A percentile compares a stretch with the other conserved stretches of the same genome.
These are phyloP conservation scores for Brassica incana DNA, from an alignment of 345 rosid species.

Conservation along the genomic window DNA sequence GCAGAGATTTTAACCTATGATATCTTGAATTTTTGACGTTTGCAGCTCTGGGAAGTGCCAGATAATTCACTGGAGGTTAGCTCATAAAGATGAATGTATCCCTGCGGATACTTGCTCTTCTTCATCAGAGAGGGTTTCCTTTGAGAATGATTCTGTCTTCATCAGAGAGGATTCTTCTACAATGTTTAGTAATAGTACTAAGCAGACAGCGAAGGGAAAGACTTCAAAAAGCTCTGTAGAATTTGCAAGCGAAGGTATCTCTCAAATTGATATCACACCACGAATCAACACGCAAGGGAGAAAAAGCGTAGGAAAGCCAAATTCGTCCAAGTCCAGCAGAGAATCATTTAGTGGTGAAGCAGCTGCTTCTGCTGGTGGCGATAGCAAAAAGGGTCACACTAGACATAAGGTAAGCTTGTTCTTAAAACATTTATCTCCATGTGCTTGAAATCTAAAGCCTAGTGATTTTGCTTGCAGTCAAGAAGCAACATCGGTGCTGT, in stretches of 20 bases:
- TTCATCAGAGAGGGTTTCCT: slow-evolving; percentile 36
- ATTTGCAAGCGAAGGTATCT: slow-evolving; percentile 33
- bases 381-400: slow-evolving; percentile 37
- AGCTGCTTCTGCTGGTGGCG: slow-evolving; percentile 28
- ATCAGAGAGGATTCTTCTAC: slow-evolving; percentile 13
- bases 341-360: slow-evolving; percentile 41
- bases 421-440: background rate
- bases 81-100: slow-evolving; percentile 70
- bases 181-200: slow-evolving; percentile 37
- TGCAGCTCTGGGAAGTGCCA: slow-evolving; percentile 93
- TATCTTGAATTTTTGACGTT: background rate
- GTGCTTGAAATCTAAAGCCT: background rate
- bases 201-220: slow-evolving; percentile 40
- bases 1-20: background rate
- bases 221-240: slow-evolving; percentile 32
- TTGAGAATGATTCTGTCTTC: slow-evolving; percentile 43
- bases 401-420: slow-evolving; percentile 51
- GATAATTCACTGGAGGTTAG: slow-evolving; percentile 90
- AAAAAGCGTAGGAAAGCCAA: slow-evolving; percentile 46
- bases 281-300: slow-evolving; percentile 47
- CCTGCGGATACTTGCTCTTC: slow-evolving; percentile 45
- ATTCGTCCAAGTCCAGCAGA: slow-evolving; percentile 41
- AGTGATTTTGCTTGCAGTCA: slow-evolving; percentile 42
- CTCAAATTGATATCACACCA: slow-evolving; percentile 41
- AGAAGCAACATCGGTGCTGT: slow-evolving; percentile 40